These are phyloP conservation scores for Calonectria leucothoes DNA, from an alignment of 2,329 filamentous ascomycete genomes.

Conservation along the genomic window DNA sequence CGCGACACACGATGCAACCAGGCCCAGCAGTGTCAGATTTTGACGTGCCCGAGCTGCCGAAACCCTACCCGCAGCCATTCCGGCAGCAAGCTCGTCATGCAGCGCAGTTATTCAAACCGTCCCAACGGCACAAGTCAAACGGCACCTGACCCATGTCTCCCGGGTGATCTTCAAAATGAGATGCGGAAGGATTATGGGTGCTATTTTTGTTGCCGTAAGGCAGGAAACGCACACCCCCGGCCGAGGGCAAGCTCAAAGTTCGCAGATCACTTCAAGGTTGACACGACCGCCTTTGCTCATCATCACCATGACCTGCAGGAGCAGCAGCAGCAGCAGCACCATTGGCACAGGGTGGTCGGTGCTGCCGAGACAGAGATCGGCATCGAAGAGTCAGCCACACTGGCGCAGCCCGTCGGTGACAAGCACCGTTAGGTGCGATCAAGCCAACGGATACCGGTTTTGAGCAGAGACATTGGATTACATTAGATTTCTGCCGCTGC, in stretches of 20 bases:
- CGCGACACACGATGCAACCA: background rate
- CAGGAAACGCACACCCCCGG: background rate
- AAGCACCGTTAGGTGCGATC: conserved; percentile 28
- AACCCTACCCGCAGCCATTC: conserved; percentile 5
- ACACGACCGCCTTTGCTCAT: background rate
- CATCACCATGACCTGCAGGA: conserved; percentile 1
- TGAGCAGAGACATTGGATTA: background rate
- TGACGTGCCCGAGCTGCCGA: background rate
- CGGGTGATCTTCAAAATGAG: conserved; percentile 16
- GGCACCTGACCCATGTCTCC: conserved; percentile 12
- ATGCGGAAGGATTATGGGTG: conserved; percentile 14
- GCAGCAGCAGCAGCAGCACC: background rate
- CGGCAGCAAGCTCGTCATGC: background rate
- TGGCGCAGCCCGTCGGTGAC: conserved; percentile 26
- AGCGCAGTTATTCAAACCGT: conserved; percentile 3
- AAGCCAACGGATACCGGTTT: conserved; percentile 8
- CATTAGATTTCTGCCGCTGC: background rate
- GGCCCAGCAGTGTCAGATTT: background rate
- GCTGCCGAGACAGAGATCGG: conserved; percentile 35
- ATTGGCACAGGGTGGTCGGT: conserved; percentile 1
- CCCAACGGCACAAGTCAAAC: background rate
- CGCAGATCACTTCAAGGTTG: conserved; percentile 14
- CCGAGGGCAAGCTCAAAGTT: conserved; percentile 6
- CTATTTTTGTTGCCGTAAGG: conserved; percentile 8
- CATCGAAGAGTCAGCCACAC: conserved; percentile 31